A percentile compares a stretch with the other conserved stretches of the same genome.
Evolutionary conservation across 1,284 basidiomycete genomes (phyloP).

Genomic region (Lignosus rhinocerotis): DNA sequence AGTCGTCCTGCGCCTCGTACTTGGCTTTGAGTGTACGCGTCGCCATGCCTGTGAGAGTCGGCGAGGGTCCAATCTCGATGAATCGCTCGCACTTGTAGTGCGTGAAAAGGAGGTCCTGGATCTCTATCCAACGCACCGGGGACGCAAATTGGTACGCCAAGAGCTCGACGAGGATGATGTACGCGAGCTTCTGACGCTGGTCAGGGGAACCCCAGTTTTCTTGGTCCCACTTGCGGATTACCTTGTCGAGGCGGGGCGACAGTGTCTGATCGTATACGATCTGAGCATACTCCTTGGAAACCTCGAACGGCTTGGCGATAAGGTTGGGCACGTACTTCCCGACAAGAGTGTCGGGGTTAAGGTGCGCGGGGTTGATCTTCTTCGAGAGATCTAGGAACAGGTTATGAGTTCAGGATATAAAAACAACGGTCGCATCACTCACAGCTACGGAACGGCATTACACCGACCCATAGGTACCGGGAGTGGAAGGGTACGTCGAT

Average conservation of each 20-base stretch:
- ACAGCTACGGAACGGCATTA: slow-evolving; percentile 95
- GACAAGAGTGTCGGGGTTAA: slow-evolving; percentile 90
- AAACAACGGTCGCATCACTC: slow-evolving; percentile 34
- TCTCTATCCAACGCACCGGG: slow-evolving; percentile 98
- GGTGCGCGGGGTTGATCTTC: slow-evolving; percentile 90
- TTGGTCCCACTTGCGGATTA: slow-evolving; percentile 91
- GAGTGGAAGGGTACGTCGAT: slow-evolving; percentile 99
- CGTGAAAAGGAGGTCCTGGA: slow-evolving; percentile 92
- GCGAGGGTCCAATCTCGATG: slow-evolving; percentile 95
- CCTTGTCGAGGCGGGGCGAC: slow-evolving; percentile 90
- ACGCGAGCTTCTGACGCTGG: slow-evolving; percentile 90
- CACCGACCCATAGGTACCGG: slow-evolving; percentile 97
- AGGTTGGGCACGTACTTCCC: slow-evolving; percentile 98
- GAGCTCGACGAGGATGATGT: slow-evolving; percentile 94
- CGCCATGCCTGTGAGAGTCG: slow-evolving; percentile 97
- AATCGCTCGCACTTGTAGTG: slow-evolving; percentile 92
- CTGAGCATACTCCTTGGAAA: slow-evolving; percentile 89
- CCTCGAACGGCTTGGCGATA: slow-evolving; percentile 92
- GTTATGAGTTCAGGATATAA: slow-evolving; percentile 14
- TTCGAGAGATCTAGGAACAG: slow-evolving; percentile 83
- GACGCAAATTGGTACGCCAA: slow-evolving; percentile 97
- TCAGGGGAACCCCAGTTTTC: slow-evolving; percentile 85
- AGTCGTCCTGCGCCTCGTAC: slow-evolving; percentile 90
- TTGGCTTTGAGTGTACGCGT: slow-evolving; percentile 93
- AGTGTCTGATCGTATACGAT: slow-evolving; percentile 94